Conservation (phyloP, 2,329 filamentous ascomycete genomes). For the Leptographium radiaticola region DNA sequence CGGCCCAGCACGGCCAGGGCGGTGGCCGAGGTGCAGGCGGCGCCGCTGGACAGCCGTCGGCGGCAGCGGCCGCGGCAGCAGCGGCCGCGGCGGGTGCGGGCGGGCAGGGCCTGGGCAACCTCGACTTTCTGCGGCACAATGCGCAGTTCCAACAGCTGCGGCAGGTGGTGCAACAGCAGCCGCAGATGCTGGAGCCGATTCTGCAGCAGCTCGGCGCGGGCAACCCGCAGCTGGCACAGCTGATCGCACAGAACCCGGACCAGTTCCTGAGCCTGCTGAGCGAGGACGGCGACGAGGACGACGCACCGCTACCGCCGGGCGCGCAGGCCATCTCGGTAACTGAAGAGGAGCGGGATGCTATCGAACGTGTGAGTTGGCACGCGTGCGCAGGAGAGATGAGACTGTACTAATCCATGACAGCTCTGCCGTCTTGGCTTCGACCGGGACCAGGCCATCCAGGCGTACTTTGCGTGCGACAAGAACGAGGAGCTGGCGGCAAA, state of each 20-base stretch:
- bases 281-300: constrained; percentile 73
- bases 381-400: background rate
- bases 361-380: constrained; percentile 62
- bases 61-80: constrained; percentile 25
- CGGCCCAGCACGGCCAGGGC: constrained; percentile 54
- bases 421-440: constrained; percentile 88
- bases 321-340: constrained; percentile 85
- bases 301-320: constrained; percentile 67
- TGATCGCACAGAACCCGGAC: constrained; percentile 85
- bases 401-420: constrained; percentile 27
- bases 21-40: constrained; percentile 27
- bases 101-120: constrained; percentile 53
- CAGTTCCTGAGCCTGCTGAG: constrained; percentile 84
- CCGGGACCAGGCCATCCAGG: constrained; percentile 87
- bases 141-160: constrained; percentile 96
- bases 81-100: constrained; percentile 32
- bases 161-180: constrained; percentile 93
- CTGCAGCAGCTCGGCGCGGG: constrained; percentile 89
- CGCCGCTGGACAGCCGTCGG: constrained; percentile 15
- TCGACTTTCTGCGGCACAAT: constrained; percentile 91
- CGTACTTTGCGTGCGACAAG: constrained; percentile 98
- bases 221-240: constrained; percentile 84
- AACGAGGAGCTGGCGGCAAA: constrained; percentile 98
- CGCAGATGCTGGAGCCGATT: constrained; percentile 96
- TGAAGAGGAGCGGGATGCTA: constrained; percentile 91